Evolutionary conservation across 2,329 filamentous ascomycete species (phyloP).

Genomic region (Botryotinia calthae): DNA sequence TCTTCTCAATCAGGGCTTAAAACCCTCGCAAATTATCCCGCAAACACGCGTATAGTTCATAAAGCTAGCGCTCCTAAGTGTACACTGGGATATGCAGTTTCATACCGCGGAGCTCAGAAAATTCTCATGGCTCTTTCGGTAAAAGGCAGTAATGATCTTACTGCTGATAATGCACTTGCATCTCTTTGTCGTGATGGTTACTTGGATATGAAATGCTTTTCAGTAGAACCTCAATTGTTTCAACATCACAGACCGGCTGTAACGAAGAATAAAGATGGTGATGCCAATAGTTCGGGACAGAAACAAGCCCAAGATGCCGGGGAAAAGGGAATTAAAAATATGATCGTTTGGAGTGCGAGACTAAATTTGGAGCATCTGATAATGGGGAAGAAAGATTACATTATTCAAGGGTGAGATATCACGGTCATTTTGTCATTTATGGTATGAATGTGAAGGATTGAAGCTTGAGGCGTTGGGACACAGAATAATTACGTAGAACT

Average conservation of each 20-base stretch:
- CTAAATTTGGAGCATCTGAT: constrained; percentile 40
- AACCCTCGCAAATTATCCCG: constrained; percentile 20
- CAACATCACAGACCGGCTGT: constrained; percentile 40
- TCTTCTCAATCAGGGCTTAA: constrained; percentile 22
- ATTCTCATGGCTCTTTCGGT: constrained; percentile 58
- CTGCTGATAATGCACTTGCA: constrained; percentile 39
- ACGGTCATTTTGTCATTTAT: too few species aligned
- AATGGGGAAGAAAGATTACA: constrained; percentile 14
- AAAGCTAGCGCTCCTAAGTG: constrained; percentile 35
- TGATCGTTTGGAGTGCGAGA: constrained; percentile 40
- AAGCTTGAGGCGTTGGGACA: background rate
- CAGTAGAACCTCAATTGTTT: constrained; percentile 41
- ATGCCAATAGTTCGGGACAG: constrained; percentile 33
- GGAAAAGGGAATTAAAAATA: constrained; percentile 39
- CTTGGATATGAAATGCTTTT: constrained; percentile 39
- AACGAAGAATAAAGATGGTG: constrained; percentile 36
- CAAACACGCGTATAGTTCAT: constrained; percentile 35
- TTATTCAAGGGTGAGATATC: background rate
- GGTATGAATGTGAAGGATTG: background rate
- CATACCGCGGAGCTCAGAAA: constrained; percentile 46
- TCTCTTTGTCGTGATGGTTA: constrained; percentile 37
- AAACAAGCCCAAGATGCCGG: constrained; percentile 23
- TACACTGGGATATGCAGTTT: constrained; percentile 40
- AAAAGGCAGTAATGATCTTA: constrained; percentile 30
- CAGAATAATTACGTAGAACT: background rate